A percentile compares a stretch with the other conserved stretches of the same genome.
These are phyloP conservation scores for Coemansia sp. DNA, from an alignment of 192 early-diverging fungal species.

Conservation along the genomic window DNA sequence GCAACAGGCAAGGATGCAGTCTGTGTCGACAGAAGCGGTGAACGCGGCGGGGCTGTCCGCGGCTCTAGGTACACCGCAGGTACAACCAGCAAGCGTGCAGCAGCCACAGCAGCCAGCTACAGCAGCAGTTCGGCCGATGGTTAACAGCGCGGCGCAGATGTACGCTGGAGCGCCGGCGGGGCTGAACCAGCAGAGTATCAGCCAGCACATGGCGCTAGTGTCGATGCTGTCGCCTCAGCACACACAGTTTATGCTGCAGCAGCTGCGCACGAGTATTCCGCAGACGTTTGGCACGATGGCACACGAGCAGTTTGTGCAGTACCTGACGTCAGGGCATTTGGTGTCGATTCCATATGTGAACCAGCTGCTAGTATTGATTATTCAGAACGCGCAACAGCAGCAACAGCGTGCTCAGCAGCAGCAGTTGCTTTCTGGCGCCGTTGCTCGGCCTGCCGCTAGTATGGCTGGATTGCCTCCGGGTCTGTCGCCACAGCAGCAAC, in stretches of 20 bases:
- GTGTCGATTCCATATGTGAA: constrained; percentile 20
- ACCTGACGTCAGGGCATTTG: constrained; percentile 20
- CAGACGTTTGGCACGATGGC: constrained; percentile 26
- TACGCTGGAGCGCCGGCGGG: constrained; percentile 1
- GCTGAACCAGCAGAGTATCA: constrained; percentile 1
- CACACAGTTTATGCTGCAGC: constrained; percentile 20
- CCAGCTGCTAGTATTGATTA: constrained; percentile 11
- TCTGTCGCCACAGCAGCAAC: constrained; percentile 22
- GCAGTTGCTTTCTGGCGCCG: constrained; percentile 8
- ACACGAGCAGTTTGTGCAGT: constrained; percentile 26
- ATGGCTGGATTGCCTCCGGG: constrained; percentile 17
- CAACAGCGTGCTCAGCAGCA: constrained; percentile 19
- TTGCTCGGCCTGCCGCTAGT: not conserved
- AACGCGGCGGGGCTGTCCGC: not conserved
- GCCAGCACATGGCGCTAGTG: constrained; percentile 30
- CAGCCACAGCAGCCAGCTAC: constrained; percentile 14
- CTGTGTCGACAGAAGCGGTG: not conserved
- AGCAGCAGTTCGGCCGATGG: not conserved
- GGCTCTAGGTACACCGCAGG: not conserved
- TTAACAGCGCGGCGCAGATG: constrained; percentile 8
- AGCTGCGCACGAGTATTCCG: constrained; percentile 20
- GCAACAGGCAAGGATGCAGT: constrained; percentile 3
- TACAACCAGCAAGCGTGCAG: not conserved
- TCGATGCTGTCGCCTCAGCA: constrained; percentile 19
- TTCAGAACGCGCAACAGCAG: constrained; percentile 17